Conservation (phyloP, 306 rosid species). For the Pyrus pyrifolia region DNA sequence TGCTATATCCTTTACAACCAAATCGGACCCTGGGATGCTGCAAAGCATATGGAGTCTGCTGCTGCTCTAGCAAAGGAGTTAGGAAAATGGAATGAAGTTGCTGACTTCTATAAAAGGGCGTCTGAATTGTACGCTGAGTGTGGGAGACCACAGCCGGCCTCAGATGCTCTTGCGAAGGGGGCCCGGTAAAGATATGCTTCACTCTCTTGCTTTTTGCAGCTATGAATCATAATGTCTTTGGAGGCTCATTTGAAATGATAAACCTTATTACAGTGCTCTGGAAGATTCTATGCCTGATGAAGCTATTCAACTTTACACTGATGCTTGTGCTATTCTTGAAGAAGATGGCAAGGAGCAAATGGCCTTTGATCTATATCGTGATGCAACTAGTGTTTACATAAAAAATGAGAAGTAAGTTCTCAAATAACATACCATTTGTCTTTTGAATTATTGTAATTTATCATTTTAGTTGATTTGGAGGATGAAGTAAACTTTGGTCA, state of each 20-base stretch:
- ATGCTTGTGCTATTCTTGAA: conserved; percentile 80
- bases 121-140: conserved; percentile 74
- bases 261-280: conserved; percentile 51
- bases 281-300: conserved; percentile 79
- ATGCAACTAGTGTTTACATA: conserved; percentile 55
- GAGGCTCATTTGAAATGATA: neutral
- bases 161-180: conserved; percentile 90
- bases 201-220: neutral
- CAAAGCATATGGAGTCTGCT: conserved; percentile 97
- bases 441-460: neutral
- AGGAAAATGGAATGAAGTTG: conserved; percentile 68
- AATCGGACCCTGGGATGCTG: conserved; percentile 94
- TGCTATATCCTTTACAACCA: conserved; percentile 39
- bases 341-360: conserved; percentile 91
- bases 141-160: conserved; percentile 89
- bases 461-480: neutral
- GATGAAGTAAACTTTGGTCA: neutral
- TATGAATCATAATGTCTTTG: neutral
- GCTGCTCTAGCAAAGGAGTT: conserved; percentile 85
- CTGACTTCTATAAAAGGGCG: conserved; percentile 77
- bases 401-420: conserved; percentile 83
- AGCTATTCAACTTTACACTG: conserved; percentile 79
- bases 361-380: conserved; percentile 94
- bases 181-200: conserved; percentile 55
- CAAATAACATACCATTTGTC: neutral